Evolutionary conservation across 1,139 yeast genomes (phyloP).

Genomic region (Pichia sp.): DNA sequence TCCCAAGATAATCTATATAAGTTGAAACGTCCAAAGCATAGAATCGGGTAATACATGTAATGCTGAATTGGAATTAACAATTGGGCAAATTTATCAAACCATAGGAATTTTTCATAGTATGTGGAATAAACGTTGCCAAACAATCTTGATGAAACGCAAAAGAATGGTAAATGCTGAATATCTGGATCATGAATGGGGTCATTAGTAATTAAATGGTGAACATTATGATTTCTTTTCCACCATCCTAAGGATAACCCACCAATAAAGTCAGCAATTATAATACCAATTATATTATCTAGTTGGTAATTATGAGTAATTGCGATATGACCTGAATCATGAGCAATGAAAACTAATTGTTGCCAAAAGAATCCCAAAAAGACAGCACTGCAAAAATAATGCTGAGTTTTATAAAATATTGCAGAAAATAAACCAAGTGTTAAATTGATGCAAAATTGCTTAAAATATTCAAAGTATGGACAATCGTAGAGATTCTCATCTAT

Average conservation of each 20-base stretch:
- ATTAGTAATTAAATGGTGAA: constrained; percentile 80
- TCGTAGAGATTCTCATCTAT: constrained; percentile 55
- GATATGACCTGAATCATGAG: constrained; percentile 86
- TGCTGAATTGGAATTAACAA: constrained; percentile 56
- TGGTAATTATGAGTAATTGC: constrained; percentile 76
- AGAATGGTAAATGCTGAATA: constrained; percentile 86
- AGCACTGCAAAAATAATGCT: constrained; percentile 52
- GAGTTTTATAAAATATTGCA: constrained; percentile 40
- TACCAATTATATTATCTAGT: constrained; percentile 69
- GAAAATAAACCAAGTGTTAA: constrained; percentile 44
- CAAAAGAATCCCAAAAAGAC: constrained; percentile 66
- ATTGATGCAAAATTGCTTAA: constrained; percentile 59
- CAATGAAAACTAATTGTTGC: constrained; percentile 87
- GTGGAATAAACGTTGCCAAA: constrained; percentile 69
- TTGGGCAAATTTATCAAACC: constrained; percentile 63
- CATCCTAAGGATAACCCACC: constrained; percentile 91
- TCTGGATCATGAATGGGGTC: constrained; percentile 94
- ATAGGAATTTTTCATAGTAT: constrained; percentile 59
- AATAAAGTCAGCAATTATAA: constrained; percentile 63
- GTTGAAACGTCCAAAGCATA: constrained; percentile 80
- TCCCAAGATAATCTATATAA: constrained; percentile 76
- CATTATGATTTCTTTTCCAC: constrained; percentile 94
- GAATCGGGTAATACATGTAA: constrained; percentile 67
- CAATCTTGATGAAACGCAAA: constrained; percentile 72
- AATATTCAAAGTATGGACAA: constrained; percentile 68